Base-by-base conservation (phyloP, 768 basidiomycete genomes). In the Amanita rubescens region DNA sequence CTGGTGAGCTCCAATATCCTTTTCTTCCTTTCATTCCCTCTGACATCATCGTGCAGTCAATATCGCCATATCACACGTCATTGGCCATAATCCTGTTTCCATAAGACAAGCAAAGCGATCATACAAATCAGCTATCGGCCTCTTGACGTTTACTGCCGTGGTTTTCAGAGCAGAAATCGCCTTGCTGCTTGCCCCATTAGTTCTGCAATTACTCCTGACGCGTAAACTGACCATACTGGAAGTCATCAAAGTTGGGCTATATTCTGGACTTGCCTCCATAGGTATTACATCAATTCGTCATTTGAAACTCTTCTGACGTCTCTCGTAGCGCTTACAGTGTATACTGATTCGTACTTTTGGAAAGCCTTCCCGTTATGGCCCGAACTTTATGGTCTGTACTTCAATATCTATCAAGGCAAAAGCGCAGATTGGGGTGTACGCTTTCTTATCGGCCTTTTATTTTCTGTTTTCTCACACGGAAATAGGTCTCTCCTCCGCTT, bases 351-450 rank as follows among this genome's bases (percentile, higher is more conserved):
- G 0, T 87, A 86, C 69, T 87, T 95, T 67, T 97, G 95, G 93
- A 63, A 75, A 50, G 70, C 69, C 59, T 77, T 71, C 60, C 74
- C 80, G 4, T 63, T 94, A 0, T 97, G 94, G 94, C 94, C 96
- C 0, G 96, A 98, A 64, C 71, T 90, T 14, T 74, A 80, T 1
- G 77, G 81, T 0, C 58, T 94, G 10, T 83, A 82, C 58, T 99
- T 91, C 72, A 99, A 98, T 63, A 80, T 97, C 22, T 70, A 85
- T 5, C 68, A 91, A 63, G 93, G 94, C 12, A 93, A 95, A 65
- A 85, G 87, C 24, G 70, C 84, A 0, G 83, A 94, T 17, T 99
- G 96, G 96, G 96, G 96, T 57, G 91, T 95, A 66, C 58, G 88
- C 76, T 17, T 51, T 25, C 25, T 41, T 20, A 55, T 32, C 11